Percentiles rank a stretch among this genome's conserved stretches.
Evolutionary conservation across 2,329 filamentous ascomycete genomes (phyloP).

Genomic region (Bisporella sp.): DNA sequence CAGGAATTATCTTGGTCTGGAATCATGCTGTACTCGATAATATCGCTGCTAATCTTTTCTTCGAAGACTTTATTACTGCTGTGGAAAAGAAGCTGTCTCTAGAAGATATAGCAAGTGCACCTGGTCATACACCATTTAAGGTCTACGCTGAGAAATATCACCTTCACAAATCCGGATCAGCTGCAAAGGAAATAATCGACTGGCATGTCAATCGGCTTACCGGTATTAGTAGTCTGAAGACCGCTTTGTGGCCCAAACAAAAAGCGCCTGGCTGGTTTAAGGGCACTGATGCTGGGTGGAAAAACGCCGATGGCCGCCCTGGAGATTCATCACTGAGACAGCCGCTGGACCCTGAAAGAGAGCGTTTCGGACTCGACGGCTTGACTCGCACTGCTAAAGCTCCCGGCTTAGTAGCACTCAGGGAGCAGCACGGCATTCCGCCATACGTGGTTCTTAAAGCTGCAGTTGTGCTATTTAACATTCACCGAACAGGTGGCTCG

Average conservation of each 20-base stretch:
- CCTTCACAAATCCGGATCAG: constrained; percentile 3
- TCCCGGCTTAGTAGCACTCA: too few species aligned
- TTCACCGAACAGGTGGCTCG: too few species aligned
- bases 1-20: constrained; percentile 7
- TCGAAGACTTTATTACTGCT: constrained; percentile 5
- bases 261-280: constrained; percentile 10
- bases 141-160: constrained; percentile 10
- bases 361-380: too few species aligned
- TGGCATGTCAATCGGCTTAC: constrained; percentile 8
- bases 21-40: constrained; percentile 11
- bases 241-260: constrained; percentile 3
- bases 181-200: neutral
- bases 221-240: constrained; percentile 1
- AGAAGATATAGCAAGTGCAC: neutral
- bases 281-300: constrained; percentile 6
- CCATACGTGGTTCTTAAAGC: too few species aligned
- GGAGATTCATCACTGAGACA: too few species aligned
- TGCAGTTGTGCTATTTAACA: too few species aligned
- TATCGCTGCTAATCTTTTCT: constrained; percentile 5
- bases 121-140: constrained; percentile 8
- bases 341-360: too few species aligned
- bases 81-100: neutral
- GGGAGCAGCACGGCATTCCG: too few species aligned
- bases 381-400: too few species aligned
- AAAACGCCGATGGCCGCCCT: too few species aligned